Evolutionary conservation across 164 flowering plant species (phyloP).

Genomic region (Magnolia changhungtana): DNA sequence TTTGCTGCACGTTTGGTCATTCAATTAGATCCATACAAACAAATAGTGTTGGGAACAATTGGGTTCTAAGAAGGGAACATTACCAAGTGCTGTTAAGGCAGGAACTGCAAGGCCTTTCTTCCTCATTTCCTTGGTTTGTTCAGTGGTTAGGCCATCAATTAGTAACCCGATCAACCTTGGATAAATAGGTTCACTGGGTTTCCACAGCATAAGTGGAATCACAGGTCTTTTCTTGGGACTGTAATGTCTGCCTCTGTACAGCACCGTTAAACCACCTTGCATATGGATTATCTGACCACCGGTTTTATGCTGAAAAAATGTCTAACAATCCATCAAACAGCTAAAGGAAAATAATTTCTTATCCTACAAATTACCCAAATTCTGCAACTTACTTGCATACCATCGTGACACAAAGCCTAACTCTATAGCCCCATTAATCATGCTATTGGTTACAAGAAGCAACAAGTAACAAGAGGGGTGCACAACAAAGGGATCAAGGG

Average conservation of each 20-base stretch:
- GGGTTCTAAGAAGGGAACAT: conserved; percentile 3
- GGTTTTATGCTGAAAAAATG: conserved; percentile 55
- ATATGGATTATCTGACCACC: conserved; percentile 73
- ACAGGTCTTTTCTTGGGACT: conserved; percentile 66
- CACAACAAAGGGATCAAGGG: too few relatives aligned
- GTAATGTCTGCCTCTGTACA: conserved; percentile 89
- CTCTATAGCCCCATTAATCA: too few relatives aligned
- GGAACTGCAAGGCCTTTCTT: conserved; percentile 76
- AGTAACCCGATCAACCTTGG: conserved; percentile 79
- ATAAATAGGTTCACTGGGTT: conserved; percentile 86
- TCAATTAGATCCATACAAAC: not conserved
- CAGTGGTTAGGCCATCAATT: conserved; percentile 76
- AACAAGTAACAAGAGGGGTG: not conserved
- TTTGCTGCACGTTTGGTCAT: conserved; percentile 51
- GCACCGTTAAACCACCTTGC: conserved; percentile 67
- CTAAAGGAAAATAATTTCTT: not conserved
- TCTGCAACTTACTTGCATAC: too few relatives aligned
- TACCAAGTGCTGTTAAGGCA: conserved; percentile 80
- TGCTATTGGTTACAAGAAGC: too few relatives aligned
- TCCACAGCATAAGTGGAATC: conserved; percentile 94
- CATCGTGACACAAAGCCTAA: too few relatives aligned
- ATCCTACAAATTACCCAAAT: not conserved
- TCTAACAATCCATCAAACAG: not conserved
- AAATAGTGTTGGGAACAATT: conserved; percentile 1
- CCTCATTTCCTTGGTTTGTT: conserved; percentile 85